Evolutionary conservation across 768 basidiomycete genomes (phyloP).

Genomic region (Tylopilus vinaceipallidus): DNA sequence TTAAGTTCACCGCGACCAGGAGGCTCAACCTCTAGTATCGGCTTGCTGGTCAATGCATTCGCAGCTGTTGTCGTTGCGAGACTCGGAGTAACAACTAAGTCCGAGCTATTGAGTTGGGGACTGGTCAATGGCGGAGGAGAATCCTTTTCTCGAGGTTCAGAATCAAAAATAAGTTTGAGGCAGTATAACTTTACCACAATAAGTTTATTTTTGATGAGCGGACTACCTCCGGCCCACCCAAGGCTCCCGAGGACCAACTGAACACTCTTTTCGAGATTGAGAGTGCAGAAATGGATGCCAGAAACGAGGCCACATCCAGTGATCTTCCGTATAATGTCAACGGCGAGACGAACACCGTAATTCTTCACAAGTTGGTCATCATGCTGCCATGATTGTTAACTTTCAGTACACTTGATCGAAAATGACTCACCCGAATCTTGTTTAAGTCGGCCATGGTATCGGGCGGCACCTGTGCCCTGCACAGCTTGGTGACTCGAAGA

Average conservation of each 20-base stretch:
- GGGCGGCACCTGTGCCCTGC: slow-evolving; percentile 73
- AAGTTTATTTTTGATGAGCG: slow-evolving; percentile 55
- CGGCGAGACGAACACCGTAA: slow-evolving; percentile 86
- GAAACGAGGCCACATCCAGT: slow-evolving; percentile 53
- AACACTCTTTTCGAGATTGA: slow-evolving; percentile 96
- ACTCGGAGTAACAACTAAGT: slow-evolving; percentile 59
- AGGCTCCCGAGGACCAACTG: slow-evolving; percentile 79
- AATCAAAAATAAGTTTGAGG: not conserved
- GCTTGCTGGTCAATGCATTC: slow-evolving; percentile 48
- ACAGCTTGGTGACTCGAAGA: slow-evolving; percentile 85
- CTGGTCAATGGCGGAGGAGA: slow-evolving; percentile 33
- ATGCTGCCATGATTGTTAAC: slow-evolving; percentile 47
- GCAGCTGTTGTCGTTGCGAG: slow-evolving; percentile 65
- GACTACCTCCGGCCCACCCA: slow-evolving; percentile 58
- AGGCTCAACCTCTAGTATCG: slow-evolving; percentile 51
- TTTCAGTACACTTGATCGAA: not conserved
- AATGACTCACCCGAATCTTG: slow-evolving; percentile 63
- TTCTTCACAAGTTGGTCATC: slow-evolving; percentile 95
- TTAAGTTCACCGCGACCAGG: slow-evolving; percentile 70
- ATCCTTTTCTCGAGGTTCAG: slow-evolving; percentile 35
- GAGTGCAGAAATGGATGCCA: slow-evolving; percentile 92
- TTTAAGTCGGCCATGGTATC: slow-evolving; percentile 64
- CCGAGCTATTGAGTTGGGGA: slow-evolving; percentile 28
- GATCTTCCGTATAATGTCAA: slow-evolving; percentile 69
- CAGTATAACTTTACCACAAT: slow-evolving; percentile 51